Evolutionary conservation across 2,329 filamentous ascomycete genomes (phyloP).

Genomic region (Fusarium transvaalense): DNA sequence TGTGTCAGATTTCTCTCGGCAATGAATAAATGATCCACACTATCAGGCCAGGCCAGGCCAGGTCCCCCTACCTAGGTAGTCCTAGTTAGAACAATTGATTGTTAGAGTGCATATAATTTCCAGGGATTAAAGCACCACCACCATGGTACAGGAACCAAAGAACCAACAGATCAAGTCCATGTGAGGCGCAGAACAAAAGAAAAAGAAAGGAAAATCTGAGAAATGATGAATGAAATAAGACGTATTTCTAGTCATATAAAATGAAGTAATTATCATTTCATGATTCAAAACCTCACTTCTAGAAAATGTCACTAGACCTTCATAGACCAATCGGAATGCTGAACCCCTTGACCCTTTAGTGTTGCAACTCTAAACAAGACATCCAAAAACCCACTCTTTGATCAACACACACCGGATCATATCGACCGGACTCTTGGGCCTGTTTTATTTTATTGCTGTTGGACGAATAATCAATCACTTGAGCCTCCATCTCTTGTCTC

Average conservation of each 20-base stretch:
- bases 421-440: neutral
- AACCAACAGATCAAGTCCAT: neutral
- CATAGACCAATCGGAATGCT: neutral
- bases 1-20: neutral
- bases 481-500: neutral
- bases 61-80: no score
- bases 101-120: neutral
- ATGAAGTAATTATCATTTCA: neutral
- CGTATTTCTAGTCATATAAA: neutral
- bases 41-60: neutral
- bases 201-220: neutral
- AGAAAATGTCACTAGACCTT: neutral
- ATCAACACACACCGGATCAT: neutral
- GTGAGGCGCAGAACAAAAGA: neutral
- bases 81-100: constrained; percentile 1
- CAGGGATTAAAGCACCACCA: constrained; percentile 1
- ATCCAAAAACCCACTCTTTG: neutral
- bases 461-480: neutral
- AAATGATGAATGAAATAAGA: neutral
- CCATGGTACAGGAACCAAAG: constrained; percentile 1
- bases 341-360: neutral
- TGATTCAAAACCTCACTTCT: neutral
- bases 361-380: neutral
- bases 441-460: neutral
- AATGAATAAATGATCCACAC: constrained; percentile 11